These are phyloP conservation scores for Penicillium rolfsii DNA, from an alignment of 2,329 filamentous ascomycete species.

Conservation along the genomic window DNA sequence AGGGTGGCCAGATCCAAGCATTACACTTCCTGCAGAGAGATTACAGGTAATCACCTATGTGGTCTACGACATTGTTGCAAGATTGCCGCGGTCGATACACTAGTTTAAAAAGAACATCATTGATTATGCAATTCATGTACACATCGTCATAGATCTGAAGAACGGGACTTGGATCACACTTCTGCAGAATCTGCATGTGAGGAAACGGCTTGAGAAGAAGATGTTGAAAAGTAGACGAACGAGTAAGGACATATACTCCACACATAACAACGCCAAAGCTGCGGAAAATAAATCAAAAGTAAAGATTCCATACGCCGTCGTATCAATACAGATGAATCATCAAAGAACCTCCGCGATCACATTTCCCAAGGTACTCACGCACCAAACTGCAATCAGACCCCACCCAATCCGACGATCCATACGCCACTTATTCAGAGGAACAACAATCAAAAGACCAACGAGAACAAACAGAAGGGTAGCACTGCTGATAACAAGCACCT, in stretches of 20 bases:
- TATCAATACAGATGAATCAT: constrained; percentile 16
- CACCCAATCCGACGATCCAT: constrained; percentile 83
- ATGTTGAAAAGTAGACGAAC: not conserved
- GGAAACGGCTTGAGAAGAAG: not conserved
- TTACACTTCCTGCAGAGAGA: not conserved
- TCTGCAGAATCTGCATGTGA: not conserved
- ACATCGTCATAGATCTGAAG: not conserved
- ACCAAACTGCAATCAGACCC: constrained; percentile 79
- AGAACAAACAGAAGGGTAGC: constrained; percentile 82
- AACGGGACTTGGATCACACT: not conserved
- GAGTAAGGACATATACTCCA: not conserved
- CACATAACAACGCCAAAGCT: not conserved
- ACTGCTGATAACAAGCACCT: constrained; percentile 81
- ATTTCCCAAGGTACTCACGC: constrained; percentile 76
- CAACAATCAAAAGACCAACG: constrained; percentile 73
- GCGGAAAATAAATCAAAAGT: not conserved
- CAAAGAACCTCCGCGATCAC: constrained; percentile 71
- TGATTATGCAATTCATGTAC: not conserved
- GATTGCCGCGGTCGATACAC: not conserved
- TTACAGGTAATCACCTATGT: no score
- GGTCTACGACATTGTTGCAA: no score
- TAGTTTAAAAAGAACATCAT: not conserved
- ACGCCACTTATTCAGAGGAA: constrained; percentile 84
- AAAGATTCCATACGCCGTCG: not conserved
- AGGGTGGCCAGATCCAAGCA: no score